These are phyloP conservation scores for Candida xiaguanensis DNA, from an alignment of 805 yeast genomes.

Conservation along the genomic window DNA sequence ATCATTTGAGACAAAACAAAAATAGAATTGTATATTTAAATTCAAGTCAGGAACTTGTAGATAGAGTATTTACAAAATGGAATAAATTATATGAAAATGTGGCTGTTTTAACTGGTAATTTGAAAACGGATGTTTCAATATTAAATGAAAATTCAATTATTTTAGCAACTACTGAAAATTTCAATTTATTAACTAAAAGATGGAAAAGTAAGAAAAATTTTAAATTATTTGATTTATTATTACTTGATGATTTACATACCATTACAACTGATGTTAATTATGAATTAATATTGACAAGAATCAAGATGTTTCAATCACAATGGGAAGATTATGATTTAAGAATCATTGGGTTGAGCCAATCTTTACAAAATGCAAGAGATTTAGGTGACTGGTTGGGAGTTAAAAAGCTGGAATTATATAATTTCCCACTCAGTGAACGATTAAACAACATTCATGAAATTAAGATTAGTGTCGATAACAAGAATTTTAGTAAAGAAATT, in stretches of 20 bases:
- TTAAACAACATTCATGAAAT: slow-evolving; percentile 52
- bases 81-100: slow-evolving; percentile 48
- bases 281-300: slow-evolving; percentile 67
- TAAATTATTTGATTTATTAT: slow-evolving; percentile 61
- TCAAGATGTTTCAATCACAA: slow-evolving; percentile 67
- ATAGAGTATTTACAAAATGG: slow-evolving; percentile 52
- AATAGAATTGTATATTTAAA: slow-evolving; percentile 74
- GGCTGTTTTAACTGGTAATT: slow-evolving; percentile 52
- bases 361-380: slow-evolving; percentile 73
- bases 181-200: slow-evolving; percentile 67
- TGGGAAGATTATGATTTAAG: slow-evolving; percentile 47
- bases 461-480: slow-evolving; percentile 38
- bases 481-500: slow-evolving; percentile 6
- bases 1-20: slow-evolving; percentile 65
- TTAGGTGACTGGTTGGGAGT: slow-evolving; percentile 87
- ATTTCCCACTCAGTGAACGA: slow-evolving; percentile 65
- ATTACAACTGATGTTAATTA: slow-evolving; percentile 61
- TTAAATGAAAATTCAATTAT: slow-evolving; percentile 63
- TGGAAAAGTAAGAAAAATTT: slow-evolving; percentile 80
- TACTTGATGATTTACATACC: slow-evolving; percentile 71
- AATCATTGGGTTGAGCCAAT: slow-evolving; percentile 64
- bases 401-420: slow-evolving; percentile 54
- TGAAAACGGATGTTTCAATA: slow-evolving; percentile 49
- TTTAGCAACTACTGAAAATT: slow-evolving; percentile 75
- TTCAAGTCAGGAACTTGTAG: slow-evolving; percentile 57